Base-by-base conservation (phyloP, 2,329 filamentous ascomycete genomes). In the Cytospora paraplurivora region DNA sequence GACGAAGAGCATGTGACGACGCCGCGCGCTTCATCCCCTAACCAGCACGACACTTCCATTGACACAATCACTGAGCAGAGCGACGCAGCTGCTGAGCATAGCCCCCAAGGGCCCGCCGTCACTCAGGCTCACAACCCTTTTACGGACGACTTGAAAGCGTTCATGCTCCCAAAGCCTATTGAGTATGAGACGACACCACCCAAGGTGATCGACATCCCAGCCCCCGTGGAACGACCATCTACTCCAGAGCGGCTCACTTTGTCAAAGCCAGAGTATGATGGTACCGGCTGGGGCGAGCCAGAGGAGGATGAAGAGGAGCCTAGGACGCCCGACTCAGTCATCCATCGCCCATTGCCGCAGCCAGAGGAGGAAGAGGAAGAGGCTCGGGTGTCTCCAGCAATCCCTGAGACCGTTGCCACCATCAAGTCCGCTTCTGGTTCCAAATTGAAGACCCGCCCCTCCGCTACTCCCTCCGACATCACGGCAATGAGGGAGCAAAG, bases 261-360 rank as follows among this genome's bases (percentile, higher is more conserved):
- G 35, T 82, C 84, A 47, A 90, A 82, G 75, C 85, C 81, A 34
- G 85, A 86, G 64, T 88, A 90, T 72, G 81, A 88, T 70, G 83
- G 89, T 63, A 79, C 85, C 62, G 82, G 86, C 59, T 85, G 85
- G 83, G 84, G 84, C 10, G 81, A 84, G 47, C 80, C 81, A 49
- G 79, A 83, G 37, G 82, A 84, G 55, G 82, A 79, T 61, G 81
- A 83, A 1, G 78, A 85, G 1, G 88, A 89, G 67, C 86, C 87
- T 11, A 85, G 87, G 38, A 96, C 92, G 8, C 93, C 94, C 15
- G 91, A 93, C 56, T 98, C 94, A 7, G 93, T 98, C 27, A 94
- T 97, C 67, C 90, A 91, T 66, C 91, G 93, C 71, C 86, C 88
- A 2, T 75, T 91, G 55, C 75, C 78, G 3, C 78, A 82, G n/a